Base-by-base conservation (phyloP, 2,329 filamentous ascomycete species). In the Elsinoe arachidis region DNA sequence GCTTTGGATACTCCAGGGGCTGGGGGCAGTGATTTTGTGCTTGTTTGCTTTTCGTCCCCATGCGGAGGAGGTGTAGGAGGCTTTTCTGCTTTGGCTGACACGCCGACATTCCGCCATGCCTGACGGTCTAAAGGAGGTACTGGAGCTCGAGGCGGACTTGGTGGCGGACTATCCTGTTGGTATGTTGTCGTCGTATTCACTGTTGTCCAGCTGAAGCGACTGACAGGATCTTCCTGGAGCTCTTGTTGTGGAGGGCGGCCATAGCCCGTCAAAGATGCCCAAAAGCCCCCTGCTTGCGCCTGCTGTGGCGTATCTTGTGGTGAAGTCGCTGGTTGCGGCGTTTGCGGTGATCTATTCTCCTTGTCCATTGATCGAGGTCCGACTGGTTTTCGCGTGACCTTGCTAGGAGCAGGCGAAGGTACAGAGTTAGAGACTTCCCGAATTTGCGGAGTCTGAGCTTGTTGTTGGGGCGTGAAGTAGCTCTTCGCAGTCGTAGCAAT, bases 121-220 rank as follows among this genome's bases (percentile, higher is more conserved):
- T 53, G n/a, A 1, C 49, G 33, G 15, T 53, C 49, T 33, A 49
- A 46, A 6, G 55, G 35, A 2, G 33, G 52, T 5, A 56, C 30
- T 7, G 72, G 69, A 9, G 73, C 63, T 15, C 68, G 65, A 19
- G 69, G 69, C 15, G 74, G 74, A 54, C 71, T 74, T 9, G 71
- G 69, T 2, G 73, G 73, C 39, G 72, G 72, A 49, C 72, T 73
- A 55, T 72, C 66, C 11, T 64, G 69, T 49, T 73, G 70, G 58
- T 73, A 70, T 2, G 70, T 72, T 5, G 68, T 69, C 58, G 61
- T 63, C 38, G 70, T 75, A 58, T 67, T 67, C 52, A 70, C 62
- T 14, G 72, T 74, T 35, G 71, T 73, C 72, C 72, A 74, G 63
- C 71, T 73, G 65, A 73, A 74, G 57, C 69, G 71, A 60, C 71